These are phyloP conservation scores for Amanita exitialis DNA, from an alignment of 768 basidiomycete species.

Conservation along the genomic window DNA sequence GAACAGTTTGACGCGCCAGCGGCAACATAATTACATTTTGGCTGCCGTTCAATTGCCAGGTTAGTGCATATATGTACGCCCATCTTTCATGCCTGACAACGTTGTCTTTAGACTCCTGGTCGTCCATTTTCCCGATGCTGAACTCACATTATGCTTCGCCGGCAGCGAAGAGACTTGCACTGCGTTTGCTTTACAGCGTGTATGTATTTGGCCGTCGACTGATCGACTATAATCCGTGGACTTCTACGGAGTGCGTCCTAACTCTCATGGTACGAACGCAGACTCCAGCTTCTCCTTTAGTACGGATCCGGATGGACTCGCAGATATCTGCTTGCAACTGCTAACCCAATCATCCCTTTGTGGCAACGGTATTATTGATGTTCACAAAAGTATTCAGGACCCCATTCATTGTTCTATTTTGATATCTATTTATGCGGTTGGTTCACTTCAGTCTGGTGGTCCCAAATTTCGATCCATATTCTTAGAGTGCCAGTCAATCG, in stretches of 20 bases:
- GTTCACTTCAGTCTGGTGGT: slow-evolving; percentile 3
- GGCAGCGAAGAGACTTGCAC: slow-evolving; percentile 47
- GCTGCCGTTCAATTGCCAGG: slow-evolving; percentile 67
- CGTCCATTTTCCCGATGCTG: slow-evolving; percentile 31
- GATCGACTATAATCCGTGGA: slow-evolving; percentile 15
- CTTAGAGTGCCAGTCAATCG: background rate
- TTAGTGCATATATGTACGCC: slow-evolving; percentile 14
- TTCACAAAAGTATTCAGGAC: slow-evolving; percentile 16
- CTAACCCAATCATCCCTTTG: slow-evolving; percentile 11
- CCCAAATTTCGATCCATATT: background rate
- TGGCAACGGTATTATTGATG: background rate
- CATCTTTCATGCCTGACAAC: background rate
- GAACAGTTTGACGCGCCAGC: slow-evolving; percentile 26
- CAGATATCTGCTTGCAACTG: slow-evolving; percentile 11
- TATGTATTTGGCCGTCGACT: slow-evolving; percentile 44
- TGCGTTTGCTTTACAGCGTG: slow-evolving; percentile 44
- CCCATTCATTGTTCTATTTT: slow-evolving; percentile 28
- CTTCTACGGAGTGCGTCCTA: background rate
- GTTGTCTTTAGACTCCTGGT: slow-evolving; percentile 39
- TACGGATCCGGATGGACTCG: background rate
- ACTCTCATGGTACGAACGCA: background rate
- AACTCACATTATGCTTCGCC: slow-evolving; percentile 43
- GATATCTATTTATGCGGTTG: slow-evolving; percentile 30
- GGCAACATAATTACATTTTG: slow-evolving; percentile 39
- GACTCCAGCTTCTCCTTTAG: slow-evolving; percentile 3